Evolutionary conservation across 106 monocot species (phyloP).

Genomic region (Apostasia shenzhenica): DNA sequence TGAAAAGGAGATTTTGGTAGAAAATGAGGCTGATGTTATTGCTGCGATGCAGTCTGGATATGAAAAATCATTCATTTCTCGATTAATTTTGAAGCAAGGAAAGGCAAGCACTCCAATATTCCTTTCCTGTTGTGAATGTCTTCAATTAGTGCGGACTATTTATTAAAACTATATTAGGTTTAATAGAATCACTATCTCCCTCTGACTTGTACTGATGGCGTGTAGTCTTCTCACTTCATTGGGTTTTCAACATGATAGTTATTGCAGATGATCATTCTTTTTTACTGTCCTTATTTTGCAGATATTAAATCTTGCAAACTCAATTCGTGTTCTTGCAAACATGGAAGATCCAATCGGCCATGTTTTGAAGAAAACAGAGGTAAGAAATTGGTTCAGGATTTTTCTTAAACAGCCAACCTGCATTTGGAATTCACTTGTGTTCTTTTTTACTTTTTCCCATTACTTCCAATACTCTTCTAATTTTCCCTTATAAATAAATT

Average conservation of each 20-base stretch:
- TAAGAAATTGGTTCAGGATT: constrained; percentile 6
- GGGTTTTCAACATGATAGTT: background rate
- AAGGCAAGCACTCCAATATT: constrained; percentile 40
- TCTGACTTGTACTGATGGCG: too few relatives aligned
- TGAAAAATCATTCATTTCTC: constrained; percentile 73
- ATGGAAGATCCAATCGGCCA: constrained; percentile 86
- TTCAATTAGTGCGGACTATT: too few relatives aligned
- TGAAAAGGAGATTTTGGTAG: constrained; percentile 51
- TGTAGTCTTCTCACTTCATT: background rate
- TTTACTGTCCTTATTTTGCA: constrained; percentile 8
- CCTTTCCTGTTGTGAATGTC: background rate
- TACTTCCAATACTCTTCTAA: background rate
- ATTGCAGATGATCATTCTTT: background rate
- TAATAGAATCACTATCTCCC: too few relatives aligned
- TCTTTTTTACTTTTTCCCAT: background rate
- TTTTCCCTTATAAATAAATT: too few relatives aligned
- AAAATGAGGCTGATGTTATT: constrained; percentile 84
- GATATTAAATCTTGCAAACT: constrained; percentile 87
- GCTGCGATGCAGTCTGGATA: constrained; percentile 67
- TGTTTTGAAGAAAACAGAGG: constrained; percentile 67
- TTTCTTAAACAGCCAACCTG: background rate
- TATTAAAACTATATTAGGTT: too few relatives aligned
- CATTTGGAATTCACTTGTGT: too few relatives aligned
- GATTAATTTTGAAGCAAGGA: constrained; percentile 74
- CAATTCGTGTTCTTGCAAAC: constrained; percentile 76